phyloP scores from a whole-genome alignment of 495 filamentous ascomycete genomes.

The Lasiosphaeria hispida region DNA sequence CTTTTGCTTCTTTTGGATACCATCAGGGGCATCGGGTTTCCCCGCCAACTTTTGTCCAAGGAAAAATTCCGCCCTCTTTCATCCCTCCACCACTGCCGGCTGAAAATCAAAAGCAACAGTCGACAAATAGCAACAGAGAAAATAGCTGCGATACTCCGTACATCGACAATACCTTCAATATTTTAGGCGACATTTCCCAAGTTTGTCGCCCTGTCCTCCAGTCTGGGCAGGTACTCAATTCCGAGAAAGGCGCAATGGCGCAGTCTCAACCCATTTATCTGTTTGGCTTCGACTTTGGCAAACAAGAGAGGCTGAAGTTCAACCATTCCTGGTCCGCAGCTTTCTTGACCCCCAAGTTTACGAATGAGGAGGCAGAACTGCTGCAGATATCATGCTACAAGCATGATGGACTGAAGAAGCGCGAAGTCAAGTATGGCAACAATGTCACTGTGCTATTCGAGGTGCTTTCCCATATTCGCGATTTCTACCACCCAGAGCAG shows the following conservation, averaged over 20 bases:
- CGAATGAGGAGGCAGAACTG: not conserved
- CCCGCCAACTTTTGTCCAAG: no score
- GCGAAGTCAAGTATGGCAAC: conserved; percentile 30
- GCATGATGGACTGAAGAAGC: not conserved
- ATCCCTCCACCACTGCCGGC: no score
- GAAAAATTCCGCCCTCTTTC: no score
- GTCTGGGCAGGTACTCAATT: no score
- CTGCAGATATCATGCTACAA: not conserved
- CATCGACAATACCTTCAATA: no score
- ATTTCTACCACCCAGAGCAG: conserved; percentile 8
- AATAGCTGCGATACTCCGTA: no score
- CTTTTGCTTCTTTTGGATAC: no score
- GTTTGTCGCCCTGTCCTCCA: not conserved
- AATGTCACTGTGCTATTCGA: conserved; percentile 28
- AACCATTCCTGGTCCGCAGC: not conserved
- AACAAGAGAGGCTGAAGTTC: conserved; percentile 3
- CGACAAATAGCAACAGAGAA: no score
- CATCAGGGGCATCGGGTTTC: no score
- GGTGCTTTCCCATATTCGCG: conserved; percentile 11
- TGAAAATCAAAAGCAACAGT: no score
- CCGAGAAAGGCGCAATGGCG: no score
- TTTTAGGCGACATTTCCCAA: not conserved
- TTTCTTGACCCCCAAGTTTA: conserved; percentile 6
- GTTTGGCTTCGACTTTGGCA: conserved; percentile 14
- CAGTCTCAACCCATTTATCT: conserved; percentile 1